Percentiles rank a stretch among this genome's conserved stretches.
phyloP scores from a whole-genome alignment of 2,329 filamentous ascomycete species.

The Cryphonectria nitschkei region DNA sequence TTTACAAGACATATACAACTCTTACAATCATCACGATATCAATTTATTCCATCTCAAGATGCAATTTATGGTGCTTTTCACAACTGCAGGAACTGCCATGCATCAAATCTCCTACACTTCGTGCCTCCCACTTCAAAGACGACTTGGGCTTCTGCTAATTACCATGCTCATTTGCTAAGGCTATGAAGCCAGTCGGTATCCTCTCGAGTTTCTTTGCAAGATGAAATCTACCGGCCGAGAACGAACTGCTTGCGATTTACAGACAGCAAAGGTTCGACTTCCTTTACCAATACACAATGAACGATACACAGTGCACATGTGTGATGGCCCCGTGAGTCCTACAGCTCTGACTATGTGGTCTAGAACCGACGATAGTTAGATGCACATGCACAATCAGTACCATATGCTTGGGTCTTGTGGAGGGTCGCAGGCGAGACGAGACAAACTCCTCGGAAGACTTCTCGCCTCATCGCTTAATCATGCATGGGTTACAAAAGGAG shows the following conservation, averaged over 20 bases:
- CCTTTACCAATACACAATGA: neutral
- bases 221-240: too few relatives aligned
- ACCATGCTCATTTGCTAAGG: too few relatives aligned
- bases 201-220: too few relatives aligned
- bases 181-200: too few relatives aligned
- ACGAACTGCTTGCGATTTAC: too few relatives aligned
- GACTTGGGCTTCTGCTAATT: too few relatives aligned
- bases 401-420: slow-evolving; percentile 1
- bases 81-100: neutral
- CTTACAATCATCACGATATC: neutral
- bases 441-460: neutral
- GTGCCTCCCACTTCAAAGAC: too few relatives aligned
- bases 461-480: neutral
- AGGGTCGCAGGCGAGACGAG: neutral
- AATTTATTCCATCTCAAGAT: neutral
- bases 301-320: neutral
- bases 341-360: neutral
- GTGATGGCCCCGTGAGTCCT: neutral
- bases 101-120: too few relatives aligned
- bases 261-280: neutral
- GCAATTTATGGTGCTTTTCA: neutral
- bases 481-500: neutral
- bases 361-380: neutral
- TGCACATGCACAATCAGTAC: neutral
- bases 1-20: neutral